Evolutionary conservation across 2,329 filamentous ascomycete genomes (phyloP).

Genomic region (Cladobotryum mycophilum): DNA sequence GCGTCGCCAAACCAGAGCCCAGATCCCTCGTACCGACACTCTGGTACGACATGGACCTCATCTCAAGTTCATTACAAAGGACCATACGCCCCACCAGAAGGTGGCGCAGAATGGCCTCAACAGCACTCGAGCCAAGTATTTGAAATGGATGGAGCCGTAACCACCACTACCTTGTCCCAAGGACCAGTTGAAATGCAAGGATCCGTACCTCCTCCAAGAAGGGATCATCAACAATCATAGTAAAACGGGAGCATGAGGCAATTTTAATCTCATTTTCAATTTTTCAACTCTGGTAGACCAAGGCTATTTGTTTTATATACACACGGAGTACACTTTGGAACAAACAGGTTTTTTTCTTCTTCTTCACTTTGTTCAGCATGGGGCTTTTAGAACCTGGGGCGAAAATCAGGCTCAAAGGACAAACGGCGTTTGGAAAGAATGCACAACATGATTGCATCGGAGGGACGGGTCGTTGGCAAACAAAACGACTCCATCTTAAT

Average conservation of each 20-base stretch:
- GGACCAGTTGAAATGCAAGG: conserved; percentile 12
- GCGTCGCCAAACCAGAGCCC: conserved; percentile 10
- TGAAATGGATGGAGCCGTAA: conserved; percentile 15
- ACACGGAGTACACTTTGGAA: too few relatives aligned
- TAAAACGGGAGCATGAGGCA: neutral
- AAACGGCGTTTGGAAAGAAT: too few relatives aligned
- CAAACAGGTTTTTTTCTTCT: too few relatives aligned
- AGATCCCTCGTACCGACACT: conserved; percentile 7
- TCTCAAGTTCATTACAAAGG: conserved; percentile 9
- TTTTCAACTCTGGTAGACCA: too few relatives aligned
- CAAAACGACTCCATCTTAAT: too few relatives aligned
- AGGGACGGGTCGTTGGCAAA: too few relatives aligned
- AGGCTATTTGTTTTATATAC: too few relatives aligned
- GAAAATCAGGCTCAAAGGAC: too few relatives aligned
- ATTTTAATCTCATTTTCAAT: neutral
- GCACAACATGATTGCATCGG: too few relatives aligned
- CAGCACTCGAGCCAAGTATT: conserved; percentile 1
- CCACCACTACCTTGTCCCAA: neutral
- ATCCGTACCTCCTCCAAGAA: neutral
- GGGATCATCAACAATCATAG: neutral
- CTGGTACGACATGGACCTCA: conserved; percentile 5
- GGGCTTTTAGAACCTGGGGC: too few relatives aligned
- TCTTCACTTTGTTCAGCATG: too few relatives aligned
- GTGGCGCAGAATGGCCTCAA: conserved; percentile 13
- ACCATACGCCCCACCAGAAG: conserved; percentile 9